Evolutionary conservation across 2,329 filamentous ascomycete species (phyloP).

Genomic region (Aureobasidium sp.): DNA sequence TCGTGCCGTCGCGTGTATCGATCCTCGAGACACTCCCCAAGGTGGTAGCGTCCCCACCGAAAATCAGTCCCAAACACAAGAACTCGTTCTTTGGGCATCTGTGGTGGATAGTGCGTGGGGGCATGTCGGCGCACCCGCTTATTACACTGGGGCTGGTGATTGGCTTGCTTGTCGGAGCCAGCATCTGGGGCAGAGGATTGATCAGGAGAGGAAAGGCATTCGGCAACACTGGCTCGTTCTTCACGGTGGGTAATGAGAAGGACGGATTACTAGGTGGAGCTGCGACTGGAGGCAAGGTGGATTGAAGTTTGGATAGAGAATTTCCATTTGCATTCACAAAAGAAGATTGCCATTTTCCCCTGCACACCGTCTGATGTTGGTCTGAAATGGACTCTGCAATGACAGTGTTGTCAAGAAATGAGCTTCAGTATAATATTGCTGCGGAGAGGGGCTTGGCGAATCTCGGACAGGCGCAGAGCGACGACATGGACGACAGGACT

Average conservation of each 20-base stretch:
- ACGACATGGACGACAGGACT: not conserved
- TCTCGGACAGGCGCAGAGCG: not conserved
- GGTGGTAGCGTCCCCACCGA: constrained; percentile 60
- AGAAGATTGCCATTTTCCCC: not conserved
- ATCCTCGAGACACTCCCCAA: constrained; percentile 81
- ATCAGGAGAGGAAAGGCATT: constrained; percentile 30
- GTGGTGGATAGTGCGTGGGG: constrained; percentile 45
- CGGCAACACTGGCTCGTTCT: constrained; percentile 52
- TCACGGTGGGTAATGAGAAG: constrained; percentile 60
- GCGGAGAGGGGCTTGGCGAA: constrained; percentile 11
- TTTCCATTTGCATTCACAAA: not conserved
- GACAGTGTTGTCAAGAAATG: no score
- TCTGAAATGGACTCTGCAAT: no score
- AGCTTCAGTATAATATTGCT: not conserved
- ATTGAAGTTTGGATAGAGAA: constrained; percentile 18
- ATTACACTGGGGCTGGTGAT: constrained; percentile 49
- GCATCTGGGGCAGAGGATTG: constrained; percentile 29
- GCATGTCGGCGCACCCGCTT: constrained; percentile 39
- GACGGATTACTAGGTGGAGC: constrained; percentile 52
- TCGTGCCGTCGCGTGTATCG: constrained; percentile 79
- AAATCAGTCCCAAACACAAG: constrained; percentile 72
- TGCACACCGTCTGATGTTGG: no score
- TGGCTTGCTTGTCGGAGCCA: constrained; percentile 36
- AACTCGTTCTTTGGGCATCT: constrained; percentile 64
- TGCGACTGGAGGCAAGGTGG: constrained; percentile 24